These are phyloP conservation scores for Bipolaris sorokiniana DNA, from an alignment of 2,329 filamentous ascomycete species.

Conservation along the genomic window DNA sequence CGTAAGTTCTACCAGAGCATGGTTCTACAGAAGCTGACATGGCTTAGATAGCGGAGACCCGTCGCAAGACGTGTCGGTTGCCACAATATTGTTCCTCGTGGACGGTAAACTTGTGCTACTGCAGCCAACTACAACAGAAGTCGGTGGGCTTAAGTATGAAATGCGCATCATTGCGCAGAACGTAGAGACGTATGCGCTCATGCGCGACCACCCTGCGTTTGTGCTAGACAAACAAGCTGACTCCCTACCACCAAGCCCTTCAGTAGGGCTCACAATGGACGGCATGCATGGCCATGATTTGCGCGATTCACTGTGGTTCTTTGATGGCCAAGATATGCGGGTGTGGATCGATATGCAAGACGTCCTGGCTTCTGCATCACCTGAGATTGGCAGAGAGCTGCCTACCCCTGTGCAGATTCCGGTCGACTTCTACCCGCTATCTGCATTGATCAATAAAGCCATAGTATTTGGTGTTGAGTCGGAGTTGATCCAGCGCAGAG, in stretches of 20 bases:
- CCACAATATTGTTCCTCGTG: constrained; percentile 93
- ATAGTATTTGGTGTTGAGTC: constrained; percentile 90
- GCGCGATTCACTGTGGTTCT: constrained; percentile 90
- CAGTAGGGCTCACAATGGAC: constrained; percentile 54
- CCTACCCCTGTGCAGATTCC: constrained; percentile 77
- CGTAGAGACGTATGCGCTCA: constrained; percentile 92
- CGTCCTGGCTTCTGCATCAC: constrained; percentile 73
- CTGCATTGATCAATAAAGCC: constrained; percentile 84
- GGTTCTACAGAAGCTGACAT: constrained; percentile 23
- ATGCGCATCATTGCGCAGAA: constrained; percentile 97
- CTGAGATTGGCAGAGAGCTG: constrained; percentile 71
- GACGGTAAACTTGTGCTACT: constrained; percentile 94
- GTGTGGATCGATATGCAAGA: constrained; percentile 90
- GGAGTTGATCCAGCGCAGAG: constrained; percentile 89
- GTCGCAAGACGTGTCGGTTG: constrained; percentile 91
- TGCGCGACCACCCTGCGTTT: constrained; percentile 77
- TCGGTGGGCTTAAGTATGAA: constrained; percentile 91
- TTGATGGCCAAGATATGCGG: constrained; percentile 84
- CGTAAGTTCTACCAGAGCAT: constrained; percentile 53
- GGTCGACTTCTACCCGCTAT: constrained; percentile 95
- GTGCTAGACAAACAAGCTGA: constrained; percentile 55
- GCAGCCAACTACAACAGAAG: constrained; percentile 81
- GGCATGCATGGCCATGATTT: constrained; percentile 63
- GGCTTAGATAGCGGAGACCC: constrained; percentile 78
- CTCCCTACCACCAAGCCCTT: constrained; percentile 58